Evolutionary conservation across 2,329 filamentous ascomycete genomes (phyloP).

Genomic region (Ilyonectria robusta): DNA sequence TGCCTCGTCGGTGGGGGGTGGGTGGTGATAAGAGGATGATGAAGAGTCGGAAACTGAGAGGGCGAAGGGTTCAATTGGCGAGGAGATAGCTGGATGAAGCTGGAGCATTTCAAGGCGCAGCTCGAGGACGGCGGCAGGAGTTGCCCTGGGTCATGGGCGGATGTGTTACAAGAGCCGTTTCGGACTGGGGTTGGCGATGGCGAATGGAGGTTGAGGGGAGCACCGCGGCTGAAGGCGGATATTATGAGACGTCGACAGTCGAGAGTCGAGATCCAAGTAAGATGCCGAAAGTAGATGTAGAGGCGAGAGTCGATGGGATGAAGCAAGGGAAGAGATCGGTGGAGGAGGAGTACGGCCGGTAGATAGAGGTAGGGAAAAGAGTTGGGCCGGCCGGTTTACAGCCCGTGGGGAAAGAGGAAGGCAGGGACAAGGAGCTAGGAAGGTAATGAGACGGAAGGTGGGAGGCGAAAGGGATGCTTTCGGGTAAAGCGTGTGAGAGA

Average conservation of each 20-base stretch:
- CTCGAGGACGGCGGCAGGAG: constrained; percentile 37
- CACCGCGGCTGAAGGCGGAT: constrained; percentile 27
- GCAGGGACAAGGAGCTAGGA: constrained; percentile 39
- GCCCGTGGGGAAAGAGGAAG: constrained; percentile 37
- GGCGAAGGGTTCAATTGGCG: constrained; percentile 51
- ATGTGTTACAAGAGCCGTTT: constrained; percentile 47
- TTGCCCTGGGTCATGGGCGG: constrained; percentile 43
- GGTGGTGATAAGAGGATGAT: constrained; percentile 38
- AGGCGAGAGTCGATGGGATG: constrained; percentile 26
- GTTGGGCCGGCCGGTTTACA: constrained; percentile 28
- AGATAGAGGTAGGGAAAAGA: constrained; percentile 33
- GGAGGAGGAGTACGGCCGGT: constrained; percentile 32
- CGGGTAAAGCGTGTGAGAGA: constrained; percentile 44
- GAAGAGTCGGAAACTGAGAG: constrained; percentile 36
- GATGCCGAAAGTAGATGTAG: constrained; percentile 11
- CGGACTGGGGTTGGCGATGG: constrained; percentile 41
- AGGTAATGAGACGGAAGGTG: constrained; percentile 42
- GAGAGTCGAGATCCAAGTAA: constrained; percentile 21
- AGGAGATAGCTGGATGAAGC: constrained; percentile 40
- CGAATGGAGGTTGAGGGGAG: constrained; percentile 33
- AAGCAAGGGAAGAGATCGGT: constrained; percentile 27
- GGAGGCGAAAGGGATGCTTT: constrained; percentile 48
- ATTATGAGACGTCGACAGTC: constrained; percentile 29
- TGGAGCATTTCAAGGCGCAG: constrained; percentile 47
- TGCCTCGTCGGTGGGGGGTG: constrained; percentile 44